A percentile compares a stretch with the other conserved stretches of the same genome.
phyloP scores from a whole-genome alignment of 2,329 filamentous ascomycete species.

The Xylariales sp. region DNA sequence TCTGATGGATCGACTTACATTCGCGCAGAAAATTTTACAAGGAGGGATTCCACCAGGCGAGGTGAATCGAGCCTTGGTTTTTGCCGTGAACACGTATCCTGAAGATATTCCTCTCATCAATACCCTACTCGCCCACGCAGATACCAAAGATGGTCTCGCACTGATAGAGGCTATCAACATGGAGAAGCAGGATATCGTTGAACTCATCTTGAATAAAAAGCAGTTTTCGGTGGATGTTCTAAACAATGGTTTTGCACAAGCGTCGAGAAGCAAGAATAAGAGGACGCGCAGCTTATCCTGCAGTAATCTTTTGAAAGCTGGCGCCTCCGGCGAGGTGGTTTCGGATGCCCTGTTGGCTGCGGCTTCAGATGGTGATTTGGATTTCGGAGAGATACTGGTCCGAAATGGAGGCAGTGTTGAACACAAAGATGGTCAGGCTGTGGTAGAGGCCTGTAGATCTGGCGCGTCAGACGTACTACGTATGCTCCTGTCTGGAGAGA shows the following conservation, averaged over 20 bases:
- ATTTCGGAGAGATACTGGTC: constrained; percentile 46
- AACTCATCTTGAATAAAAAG: constrained; percentile 38
- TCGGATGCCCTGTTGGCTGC: constrained; percentile 47
- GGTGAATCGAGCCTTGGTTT: constrained; percentile 46
- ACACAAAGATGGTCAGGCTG: constrained; percentile 46
- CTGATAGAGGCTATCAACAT: constrained; percentile 40
- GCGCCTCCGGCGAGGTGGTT: constrained; percentile 39
- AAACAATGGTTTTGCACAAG: constrained; percentile 37
- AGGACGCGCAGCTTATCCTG: constrained; percentile 39
- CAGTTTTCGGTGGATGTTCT: constrained; percentile 35
- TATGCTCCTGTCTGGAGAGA: constrained; percentile 42
- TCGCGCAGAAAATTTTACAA: constrained; percentile 45
- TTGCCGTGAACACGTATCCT: constrained; percentile 43
- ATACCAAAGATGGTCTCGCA: constrained; percentile 46
- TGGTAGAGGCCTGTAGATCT: constrained; percentile 49
- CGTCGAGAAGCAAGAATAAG: constrained; percentile 36
- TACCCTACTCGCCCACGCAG: constrained; percentile 40
- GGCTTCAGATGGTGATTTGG: constrained; percentile 47
- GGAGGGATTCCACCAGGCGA: constrained; percentile 44
- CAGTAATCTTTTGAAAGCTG: constrained; percentile 38
- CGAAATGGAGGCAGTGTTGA: constrained; percentile 47
- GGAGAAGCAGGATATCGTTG: constrained; percentile 40
- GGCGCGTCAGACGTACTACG: constrained; percentile 45
- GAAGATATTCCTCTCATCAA: constrained; percentile 45
- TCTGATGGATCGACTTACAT: constrained; percentile 44